These are phyloP conservation scores for Trametes polyzona DNA, from an alignment of 1,284 basidiomycete species.

Conservation along the genomic window DNA sequence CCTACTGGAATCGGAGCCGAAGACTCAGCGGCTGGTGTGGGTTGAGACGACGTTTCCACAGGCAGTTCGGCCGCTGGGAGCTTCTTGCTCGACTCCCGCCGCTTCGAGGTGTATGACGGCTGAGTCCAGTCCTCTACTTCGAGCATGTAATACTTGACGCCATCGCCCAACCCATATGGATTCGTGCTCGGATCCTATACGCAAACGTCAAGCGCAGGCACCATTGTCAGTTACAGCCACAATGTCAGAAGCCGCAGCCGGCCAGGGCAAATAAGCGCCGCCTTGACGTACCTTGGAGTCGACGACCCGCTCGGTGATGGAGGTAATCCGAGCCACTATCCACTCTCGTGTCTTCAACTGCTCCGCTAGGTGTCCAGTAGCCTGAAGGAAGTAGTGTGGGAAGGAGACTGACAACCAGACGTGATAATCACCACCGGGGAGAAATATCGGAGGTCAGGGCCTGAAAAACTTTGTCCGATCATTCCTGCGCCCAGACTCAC, in stretches of 20 bases:
- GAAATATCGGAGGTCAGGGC: conserved; percentile 42
- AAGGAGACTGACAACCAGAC: conserved; percentile 70
- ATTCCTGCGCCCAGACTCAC: conserved; percentile 45
- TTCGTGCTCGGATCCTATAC: conserved; percentile 71
- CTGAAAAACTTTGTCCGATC: conserved; percentile 14
- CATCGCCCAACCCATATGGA: conserved; percentile 84
- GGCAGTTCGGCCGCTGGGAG: conserved; percentile 42
- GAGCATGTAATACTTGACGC: conserved; percentile 91
- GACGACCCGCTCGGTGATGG: conserved; percentile 85
- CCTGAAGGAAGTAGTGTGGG: conserved; percentile 96
- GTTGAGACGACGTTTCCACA: conserved; percentile 19
- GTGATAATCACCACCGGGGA: conserved; percentile 26
- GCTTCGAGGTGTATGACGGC: conserved; percentile 62
- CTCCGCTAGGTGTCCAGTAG: conserved; percentile 82
- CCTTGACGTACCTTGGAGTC: conserved; percentile 65
- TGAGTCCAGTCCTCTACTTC: conserved; percentile 94
- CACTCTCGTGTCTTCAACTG: conserved; percentile 88
- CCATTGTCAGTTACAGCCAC: not conserved
- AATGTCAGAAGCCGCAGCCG: not conserved
- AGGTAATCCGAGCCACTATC: conserved; percentile 92
- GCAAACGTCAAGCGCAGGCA: not conserved
- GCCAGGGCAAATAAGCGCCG: not conserved
- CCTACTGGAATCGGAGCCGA: conserved; percentile 48
- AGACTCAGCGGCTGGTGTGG: conserved; percentile 36
- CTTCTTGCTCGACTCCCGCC: conserved; percentile 57